Evolutionary conservation across 352 stramenopile genomes (phyloP), one percentile per base, ranked within the genome.

Genomic region (Pythium aquatile): DNA sequence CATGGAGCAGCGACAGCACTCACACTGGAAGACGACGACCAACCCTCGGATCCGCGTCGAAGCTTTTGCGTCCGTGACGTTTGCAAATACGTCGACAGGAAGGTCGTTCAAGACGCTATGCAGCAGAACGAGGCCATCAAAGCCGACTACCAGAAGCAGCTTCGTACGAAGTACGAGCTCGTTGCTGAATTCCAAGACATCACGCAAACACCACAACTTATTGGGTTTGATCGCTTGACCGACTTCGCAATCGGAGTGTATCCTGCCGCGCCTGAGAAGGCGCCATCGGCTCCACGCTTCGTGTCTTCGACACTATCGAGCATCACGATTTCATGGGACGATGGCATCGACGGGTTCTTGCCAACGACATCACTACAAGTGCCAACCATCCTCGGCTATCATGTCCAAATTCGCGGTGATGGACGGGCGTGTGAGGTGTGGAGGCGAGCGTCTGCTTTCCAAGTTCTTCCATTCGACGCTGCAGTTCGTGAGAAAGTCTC

Each of bases 101-200:
- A 30, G 13, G 74, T 88, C 26, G 66, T 47, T 5, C 39, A 48
- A 0, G 82, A 91, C 62, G 79, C 82, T 4, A 46, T 54, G 29
- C 56, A 49, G 8, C 66, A 86, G 32, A 89, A 91, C 33, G 63
- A 62, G 11, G 35, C 63, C 4, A 66, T 89, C 24, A 72, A 79
- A 37, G 63, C 63, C 1, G 76, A 84, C 57, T 89, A 86, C 60
- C 67, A 61, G 20, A 84, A 84, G 28, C 79, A 88, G 61, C 64
- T 76, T 29, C 78, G 73, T 14, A 91, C 76, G 30, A 85, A 74
- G 64, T 89, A 85, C 54, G 82, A 91, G 28, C 56, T 70, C 1
- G 73, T 72, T 8, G 73, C 76, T 2, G 78, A 82, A 60, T 88
- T 88, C 53, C 67, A 82, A 40, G 79, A 88, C 44, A 78, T 86